These are phyloP conservation scores for Botryotinia convoluta DNA, from an alignment of 2,329 filamentous ascomycete genomes.

Conservation along the genomic window DNA sequence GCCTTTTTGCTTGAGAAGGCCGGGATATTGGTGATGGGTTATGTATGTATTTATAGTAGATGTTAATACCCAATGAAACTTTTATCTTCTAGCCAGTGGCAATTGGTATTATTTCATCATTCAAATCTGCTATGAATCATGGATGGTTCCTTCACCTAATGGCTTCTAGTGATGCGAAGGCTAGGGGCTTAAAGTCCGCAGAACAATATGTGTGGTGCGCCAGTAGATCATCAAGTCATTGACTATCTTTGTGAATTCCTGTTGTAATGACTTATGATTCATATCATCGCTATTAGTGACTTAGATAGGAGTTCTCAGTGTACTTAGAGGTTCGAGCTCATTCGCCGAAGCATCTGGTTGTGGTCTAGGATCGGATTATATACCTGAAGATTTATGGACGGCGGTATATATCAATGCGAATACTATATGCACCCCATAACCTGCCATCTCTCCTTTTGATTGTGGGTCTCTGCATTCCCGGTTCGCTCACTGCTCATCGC, in stretches of 20 bases:
- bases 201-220: background rate
- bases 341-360: background rate
- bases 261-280: no score
- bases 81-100: background rate
- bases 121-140: no score
- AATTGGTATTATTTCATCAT: background rate
- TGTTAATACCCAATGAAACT: background rate
- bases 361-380: background rate
- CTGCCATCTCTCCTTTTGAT: background rate
- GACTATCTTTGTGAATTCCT: background rate
- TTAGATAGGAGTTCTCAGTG: background rate
- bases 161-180: background rate
- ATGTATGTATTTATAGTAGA: background rate
- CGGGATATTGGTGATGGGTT: background rate
- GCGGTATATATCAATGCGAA: background rate
- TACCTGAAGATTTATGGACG: background rate
- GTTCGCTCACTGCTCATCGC: background rate
- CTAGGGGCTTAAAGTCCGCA: background rate
- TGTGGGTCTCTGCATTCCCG: background rate
- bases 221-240: background rate
- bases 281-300: background rate
- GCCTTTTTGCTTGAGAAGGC: background rate
- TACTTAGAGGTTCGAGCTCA: background rate
- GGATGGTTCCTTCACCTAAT: no score
- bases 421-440: background rate